A percentile compares a stretch with the other conserved stretches of the same genome.
These are phyloP conservation scores for Grosmannia serpens DNA, from an alignment of 2,329 filamentous ascomycete genomes.

Conservation along the genomic window DNA sequence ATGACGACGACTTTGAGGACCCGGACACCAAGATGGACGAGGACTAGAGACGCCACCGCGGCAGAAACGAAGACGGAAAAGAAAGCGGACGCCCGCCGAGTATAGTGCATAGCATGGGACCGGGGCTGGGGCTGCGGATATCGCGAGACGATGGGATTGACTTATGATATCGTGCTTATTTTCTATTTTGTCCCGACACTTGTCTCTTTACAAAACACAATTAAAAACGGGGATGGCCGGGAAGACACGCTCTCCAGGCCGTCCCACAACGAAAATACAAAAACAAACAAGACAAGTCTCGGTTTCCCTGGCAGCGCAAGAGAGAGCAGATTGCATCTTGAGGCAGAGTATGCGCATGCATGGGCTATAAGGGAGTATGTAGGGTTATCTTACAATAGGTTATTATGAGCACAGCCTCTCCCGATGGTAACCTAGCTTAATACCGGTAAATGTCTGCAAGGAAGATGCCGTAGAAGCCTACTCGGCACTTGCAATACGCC, in stretches of 20 bases:
- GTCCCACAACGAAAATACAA: not conserved
- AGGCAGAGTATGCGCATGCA: too few species aligned
- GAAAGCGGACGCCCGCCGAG: not conserved
- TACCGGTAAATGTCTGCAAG: too few species aligned
- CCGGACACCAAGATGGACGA: constrained; percentile 66
- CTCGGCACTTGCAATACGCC: too few species aligned
- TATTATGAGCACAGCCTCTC: too few species aligned
- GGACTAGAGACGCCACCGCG: constrained; percentile 18
- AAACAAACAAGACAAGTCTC: not conserved
- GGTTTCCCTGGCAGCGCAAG: not conserved
- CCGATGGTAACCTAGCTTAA: too few species aligned
- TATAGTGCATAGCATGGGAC: not conserved
- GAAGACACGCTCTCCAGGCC: not conserved
- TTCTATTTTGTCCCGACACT: not conserved
- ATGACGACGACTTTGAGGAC: constrained; percentile 53
- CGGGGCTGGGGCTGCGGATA: not conserved
- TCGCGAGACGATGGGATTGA: not conserved
- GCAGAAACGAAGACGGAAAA: not conserved
- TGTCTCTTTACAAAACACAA: not conserved
- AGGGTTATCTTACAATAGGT: too few species aligned
- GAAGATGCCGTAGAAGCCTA: too few species aligned
- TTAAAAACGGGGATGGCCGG: not conserved
- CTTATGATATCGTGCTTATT: not conserved
- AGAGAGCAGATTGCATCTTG: too few species aligned
- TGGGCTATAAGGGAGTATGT: too few species aligned